Base-by-base conservation (phyloP, 2,329 filamentous ascomycete species). In the Elsinoe necatrix region DNA sequence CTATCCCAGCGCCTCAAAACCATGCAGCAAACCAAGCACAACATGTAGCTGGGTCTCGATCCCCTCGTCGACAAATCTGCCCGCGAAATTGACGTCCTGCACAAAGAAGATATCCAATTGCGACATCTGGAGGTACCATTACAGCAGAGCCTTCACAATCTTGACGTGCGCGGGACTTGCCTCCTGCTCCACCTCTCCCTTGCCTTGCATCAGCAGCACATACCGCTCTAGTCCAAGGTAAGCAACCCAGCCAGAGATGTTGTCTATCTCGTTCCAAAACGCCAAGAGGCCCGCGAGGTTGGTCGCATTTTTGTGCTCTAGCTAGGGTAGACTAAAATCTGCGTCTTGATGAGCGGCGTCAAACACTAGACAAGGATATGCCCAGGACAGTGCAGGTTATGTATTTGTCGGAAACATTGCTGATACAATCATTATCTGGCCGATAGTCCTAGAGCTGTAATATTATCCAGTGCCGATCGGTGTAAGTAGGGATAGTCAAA, bases 291-390 rank as follows among this genome's bases (percentile, higher is more conserved):
- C 62, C 21, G 67, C 66, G 48, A 71, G 67, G 12, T 71, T 67
- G 6, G 58, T 58, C n/a, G 67, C 65, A 41, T 66, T 70, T 47
- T 69, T 63, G 58, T 77, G 72, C 61, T 78, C 75, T 11, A 78
- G 64, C 75, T 78, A 2, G 73, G 75, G 50, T 73, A 73, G 45
- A 74, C 65, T 9, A 78, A 68, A 43, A 77, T 67, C 63, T 76
- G 70, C 52, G 63, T 65, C 5, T 54, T 52, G 3, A 65, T 25
- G 2, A 58, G 56, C 18, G 62, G 63, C 4, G 41, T 51, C 9
- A 65, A 41, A 2, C 48, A 48, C 21, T 60, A 77, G 4, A 63
- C 29, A 18, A 77, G 65, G 2, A 62, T 64, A 4, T 6, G 69
- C 67, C 16, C 16, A 35, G 8, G 25, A 29, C 27, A 29, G 9